Base-by-base conservation (phyloP, 129 eudicot species). In the Artemisia argyi region DNA sequence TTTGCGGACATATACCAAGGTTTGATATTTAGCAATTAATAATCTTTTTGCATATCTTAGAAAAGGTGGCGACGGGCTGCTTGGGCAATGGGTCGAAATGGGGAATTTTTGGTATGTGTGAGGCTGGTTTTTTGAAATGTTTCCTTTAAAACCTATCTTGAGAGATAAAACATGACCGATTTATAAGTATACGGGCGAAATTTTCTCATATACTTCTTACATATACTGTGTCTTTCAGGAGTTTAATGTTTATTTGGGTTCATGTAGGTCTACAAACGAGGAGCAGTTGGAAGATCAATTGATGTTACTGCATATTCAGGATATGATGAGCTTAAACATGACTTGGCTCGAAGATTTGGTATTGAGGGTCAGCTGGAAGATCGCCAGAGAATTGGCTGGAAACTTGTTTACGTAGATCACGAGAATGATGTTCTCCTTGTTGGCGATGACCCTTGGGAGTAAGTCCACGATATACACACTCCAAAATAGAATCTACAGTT, bases 381-480 rank as follows among this genome's bases (percentile, higher is more conserved):
- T 72, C 72, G 92, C 20, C 97, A 86, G 14, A 84, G 92, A 76
- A 76, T 88, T 2, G 97, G 97, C 7, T 93, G 98, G 96, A 87
- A 93, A 71, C 96, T 93, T 42, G 98, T 93, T 5, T 93, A 93
- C 30, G 97, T 87, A 76, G 98, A 93, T 82, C 95, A 89, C 28
- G 98, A 93, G 81, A 85, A 77, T 47, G 98, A 93, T 76, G 97
- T 87, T 64, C 82, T 93, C 78, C 91, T 93, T 26, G 97, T 93
- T 26, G 98, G 98, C 1, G 98, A 93, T 81, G 98, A 93, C 73
- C 98, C 98, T 62, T 93, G 98, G 98, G 98, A 93, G 98, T 93
- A 87, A 65, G 98, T 87, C 50, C 48, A 46, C 12, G 1, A 59
- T 76, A 65, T 65, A 2, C 42, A 17, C 28, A 7, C 61, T 56